Evolutionary conservation across 2,329 filamentous ascomycete species (phyloP).

Genomic region (Colletotrichum sp.): DNA sequence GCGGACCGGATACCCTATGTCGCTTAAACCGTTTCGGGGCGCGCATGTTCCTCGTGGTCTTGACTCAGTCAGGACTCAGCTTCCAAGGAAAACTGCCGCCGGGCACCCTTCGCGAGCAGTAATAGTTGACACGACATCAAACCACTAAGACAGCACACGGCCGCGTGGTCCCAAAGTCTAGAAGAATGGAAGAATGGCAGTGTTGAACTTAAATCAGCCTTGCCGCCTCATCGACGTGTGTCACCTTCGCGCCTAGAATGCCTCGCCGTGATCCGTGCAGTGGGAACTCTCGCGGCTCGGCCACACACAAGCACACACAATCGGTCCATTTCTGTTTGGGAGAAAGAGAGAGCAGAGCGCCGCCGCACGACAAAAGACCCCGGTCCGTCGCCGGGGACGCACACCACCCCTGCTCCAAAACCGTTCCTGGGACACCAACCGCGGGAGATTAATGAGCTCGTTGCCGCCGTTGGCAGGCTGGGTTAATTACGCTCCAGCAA

Average conservation of each 20-base stretch:
- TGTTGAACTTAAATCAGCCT: background rate
- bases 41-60: background rate
- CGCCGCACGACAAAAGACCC: background rate
- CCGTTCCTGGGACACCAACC: background rate
- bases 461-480: background rate
- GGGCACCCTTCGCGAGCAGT: background rate
- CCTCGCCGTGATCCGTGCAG: background rate
- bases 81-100: background rate
- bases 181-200: background rate
- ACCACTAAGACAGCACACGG: background rate
- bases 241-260: background rate
- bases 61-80: background rate
- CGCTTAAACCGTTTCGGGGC: background rate
- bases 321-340: background rate
- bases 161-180: background rate
- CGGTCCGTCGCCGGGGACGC: background rate
- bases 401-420: background rate
- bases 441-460: background rate
- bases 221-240: background rate
- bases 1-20: background rate
- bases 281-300: background rate
- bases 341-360: background rate
- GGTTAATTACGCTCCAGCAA: background rate
- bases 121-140: background rate
- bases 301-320: background rate